These are phyloP conservation scores for Paecilomyces sp. DNA, from an alignment of 2,329 filamentous ascomycete genomes.

Conservation along the genomic window DNA sequence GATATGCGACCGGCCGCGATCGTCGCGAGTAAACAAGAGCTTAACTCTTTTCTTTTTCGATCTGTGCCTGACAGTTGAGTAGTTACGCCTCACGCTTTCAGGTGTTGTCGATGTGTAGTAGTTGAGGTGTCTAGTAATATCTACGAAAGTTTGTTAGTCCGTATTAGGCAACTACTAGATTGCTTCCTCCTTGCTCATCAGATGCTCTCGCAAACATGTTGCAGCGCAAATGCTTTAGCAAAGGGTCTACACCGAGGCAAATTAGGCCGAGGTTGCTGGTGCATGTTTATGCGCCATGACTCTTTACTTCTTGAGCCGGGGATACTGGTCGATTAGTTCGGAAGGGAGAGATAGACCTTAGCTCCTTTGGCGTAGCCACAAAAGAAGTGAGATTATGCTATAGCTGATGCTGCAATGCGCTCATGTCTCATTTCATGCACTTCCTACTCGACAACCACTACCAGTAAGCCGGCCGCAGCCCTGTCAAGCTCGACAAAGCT, in stretches of 20 bases:
- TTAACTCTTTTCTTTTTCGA: not conserved
- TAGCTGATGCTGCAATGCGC: not conserved
- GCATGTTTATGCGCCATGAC: too few relatives aligned
- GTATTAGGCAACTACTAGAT: not conserved
- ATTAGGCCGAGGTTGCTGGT: not conserved
- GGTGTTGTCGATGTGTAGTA: not conserved
- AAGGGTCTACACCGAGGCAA: not conserved
- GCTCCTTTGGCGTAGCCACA: not conserved
- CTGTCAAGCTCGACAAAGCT: slow-evolving; percentile 38
- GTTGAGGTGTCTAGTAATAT: not conserved
- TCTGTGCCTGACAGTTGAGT: not conserved
- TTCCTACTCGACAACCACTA: slow-evolving; percentile 11
- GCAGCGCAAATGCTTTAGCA: not conserved
- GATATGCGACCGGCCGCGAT: not conserved
- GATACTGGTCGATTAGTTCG: not conserved
- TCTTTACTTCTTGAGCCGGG: not conserved
- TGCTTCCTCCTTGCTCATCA: not conserved
- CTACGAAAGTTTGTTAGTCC: not conserved
- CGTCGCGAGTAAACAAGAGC: not conserved
- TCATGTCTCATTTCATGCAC: not conserved
- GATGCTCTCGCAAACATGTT: not conserved
- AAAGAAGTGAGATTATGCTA: slow-evolving; percentile 1
- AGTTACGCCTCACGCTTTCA: not conserved
- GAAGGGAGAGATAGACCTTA: not conserved
- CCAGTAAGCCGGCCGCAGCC: slow-evolving; percentile 41